phyloP scores from a whole-genome alignment of 768 basidiomycete species.

The Xerocomellus amylosporus region DNA sequence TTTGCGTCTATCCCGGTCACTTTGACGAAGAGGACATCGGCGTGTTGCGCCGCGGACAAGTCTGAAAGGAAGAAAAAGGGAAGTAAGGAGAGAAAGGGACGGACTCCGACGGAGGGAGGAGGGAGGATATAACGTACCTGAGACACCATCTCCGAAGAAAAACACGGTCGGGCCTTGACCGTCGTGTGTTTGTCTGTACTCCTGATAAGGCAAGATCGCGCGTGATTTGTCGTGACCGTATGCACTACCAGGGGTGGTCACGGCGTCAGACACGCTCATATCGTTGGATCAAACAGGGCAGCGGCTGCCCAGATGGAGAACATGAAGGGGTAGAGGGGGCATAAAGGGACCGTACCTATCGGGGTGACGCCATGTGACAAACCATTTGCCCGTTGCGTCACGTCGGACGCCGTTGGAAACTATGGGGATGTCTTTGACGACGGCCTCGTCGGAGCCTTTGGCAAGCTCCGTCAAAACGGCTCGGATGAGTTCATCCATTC shows the following conservation, averaged over 20 bases:
- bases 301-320: not conserved
- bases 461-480: slow-evolving; percentile 79
- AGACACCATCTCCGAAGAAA: slow-evolving; percentile 98
- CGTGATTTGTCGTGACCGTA: slow-evolving; percentile 97
- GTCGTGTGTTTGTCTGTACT: slow-evolving; percentile 35
- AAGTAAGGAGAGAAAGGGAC: not conserved
- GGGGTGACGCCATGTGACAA: slow-evolving; percentile 86
- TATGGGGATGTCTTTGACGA: slow-evolving; percentile 76
- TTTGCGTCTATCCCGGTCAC: slow-evolving; percentile 62
- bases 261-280: not conserved
- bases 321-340: not conserved
- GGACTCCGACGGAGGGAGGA: too few relatives aligned
- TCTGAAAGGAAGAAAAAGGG: slow-evolving; percentile 43
- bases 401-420: slow-evolving; percentile 89
- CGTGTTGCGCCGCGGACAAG: slow-evolving; percentile 88
- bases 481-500: slow-evolving; percentile 92
- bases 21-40: slow-evolving; percentile 95
- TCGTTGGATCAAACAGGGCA: not conserved
- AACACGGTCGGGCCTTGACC: slow-evolving; percentile 66
- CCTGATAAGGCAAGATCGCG: slow-evolving; percentile 83
- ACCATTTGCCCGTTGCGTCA: slow-evolving; percentile 61
- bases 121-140: slow-evolving; percentile 47
- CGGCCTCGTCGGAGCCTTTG: slow-evolving; percentile 50
- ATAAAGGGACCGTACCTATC: slow-evolving; percentile 53
- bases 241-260: slow-evolving; percentile 37